Evolutionary conservation across 2,329 filamentous ascomycete species (phyloP).

Genomic region (Cytospora schulzeri): DNA sequence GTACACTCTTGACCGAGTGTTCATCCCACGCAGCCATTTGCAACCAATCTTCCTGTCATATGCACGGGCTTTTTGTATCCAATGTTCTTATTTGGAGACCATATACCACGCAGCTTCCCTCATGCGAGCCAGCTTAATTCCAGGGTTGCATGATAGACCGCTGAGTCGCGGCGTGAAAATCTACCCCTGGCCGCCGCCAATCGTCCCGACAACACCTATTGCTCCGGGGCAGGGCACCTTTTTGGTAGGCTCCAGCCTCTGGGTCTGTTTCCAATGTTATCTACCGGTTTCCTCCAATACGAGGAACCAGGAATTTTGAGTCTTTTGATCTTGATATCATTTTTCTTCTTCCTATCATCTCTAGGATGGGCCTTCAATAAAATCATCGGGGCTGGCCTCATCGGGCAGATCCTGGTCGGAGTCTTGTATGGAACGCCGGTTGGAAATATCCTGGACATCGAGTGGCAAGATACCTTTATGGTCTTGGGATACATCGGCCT

Average conservation of each 20-base stretch:
- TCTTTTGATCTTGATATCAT: constrained; percentile 46
- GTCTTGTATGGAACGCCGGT: constrained; percentile 49
- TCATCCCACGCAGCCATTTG: neutral
- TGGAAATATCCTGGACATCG: constrained; percentile 44
- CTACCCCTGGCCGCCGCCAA: neutral
- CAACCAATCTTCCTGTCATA: neutral
- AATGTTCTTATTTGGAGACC: neutral
- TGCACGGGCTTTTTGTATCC: no score
- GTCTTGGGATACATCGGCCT: constrained; percentile 50
- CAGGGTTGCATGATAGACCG: neutral
- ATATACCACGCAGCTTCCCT: neutral
- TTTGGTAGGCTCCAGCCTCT: neutral
- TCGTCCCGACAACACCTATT: neutral
- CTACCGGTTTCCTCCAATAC: constrained; percentile 40
- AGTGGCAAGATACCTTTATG: constrained; percentile 50
- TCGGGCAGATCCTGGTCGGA: constrained; percentile 50
- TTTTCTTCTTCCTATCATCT: constrained; percentile 47
- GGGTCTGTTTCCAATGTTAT: neutral
- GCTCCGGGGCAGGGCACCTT: neutral
- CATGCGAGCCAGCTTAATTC: neutral
- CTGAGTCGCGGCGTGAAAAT: neutral
- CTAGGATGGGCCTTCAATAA: constrained; percentile 45
- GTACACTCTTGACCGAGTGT: neutral
- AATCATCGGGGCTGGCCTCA: constrained; percentile 46
- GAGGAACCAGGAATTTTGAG: constrained; percentile 43